phyloP scores from a whole-genome alignment of 1,284 basidiomycete species.

The Xerocomus cyaneibrunnescens region DNA sequence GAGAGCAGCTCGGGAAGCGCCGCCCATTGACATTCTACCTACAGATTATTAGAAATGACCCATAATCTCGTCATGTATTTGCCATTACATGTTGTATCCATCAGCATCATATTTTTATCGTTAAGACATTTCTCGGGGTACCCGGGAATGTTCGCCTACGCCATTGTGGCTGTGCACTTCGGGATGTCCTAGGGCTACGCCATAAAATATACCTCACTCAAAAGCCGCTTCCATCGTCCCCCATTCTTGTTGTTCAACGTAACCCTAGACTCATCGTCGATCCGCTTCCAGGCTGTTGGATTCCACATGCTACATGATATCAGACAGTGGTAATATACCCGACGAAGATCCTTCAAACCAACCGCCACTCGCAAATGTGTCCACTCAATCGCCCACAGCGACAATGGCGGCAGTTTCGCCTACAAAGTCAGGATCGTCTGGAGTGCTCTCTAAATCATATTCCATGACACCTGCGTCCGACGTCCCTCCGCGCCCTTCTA shows the following conservation, averaged over 20 bases:
- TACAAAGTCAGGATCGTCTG: conserved; percentile 8
- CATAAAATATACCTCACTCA: background rate
- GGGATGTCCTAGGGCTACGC: background rate
- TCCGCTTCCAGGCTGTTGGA: background rate
- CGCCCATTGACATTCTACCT: conserved; percentile 18
- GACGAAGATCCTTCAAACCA: conserved; percentile 15
- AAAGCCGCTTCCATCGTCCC: conserved; percentile 1
- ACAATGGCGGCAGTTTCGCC: conserved; percentile 11
- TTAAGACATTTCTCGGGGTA: background rate
- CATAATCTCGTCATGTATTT: conserved; percentile 20
- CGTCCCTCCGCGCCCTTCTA: conserved; percentile 32
- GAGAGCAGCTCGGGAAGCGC: conserved; percentile 30
- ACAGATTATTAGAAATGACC: conserved; percentile 13
- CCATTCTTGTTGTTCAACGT: background rate
- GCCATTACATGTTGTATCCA: conserved; percentile 17
- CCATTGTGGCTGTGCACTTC: conserved; percentile 9
- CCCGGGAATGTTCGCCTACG: background rate
- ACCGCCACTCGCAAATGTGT: conserved; percentile 22
- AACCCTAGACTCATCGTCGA: background rate
- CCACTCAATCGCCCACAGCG: conserved; percentile 16
- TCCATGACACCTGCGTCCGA: conserved; percentile 12
- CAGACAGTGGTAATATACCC: conserved; percentile 16
- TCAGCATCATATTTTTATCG: conserved; percentile 12
- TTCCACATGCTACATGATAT: conserved; percentile 36
- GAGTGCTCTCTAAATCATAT: conserved; percentile 3